Evolutionary conservation across 148 eudicot genomes (phyloP), one percentile per base, ranked within the genome.

Genomic region (Nepenthes gracilis): DNA sequence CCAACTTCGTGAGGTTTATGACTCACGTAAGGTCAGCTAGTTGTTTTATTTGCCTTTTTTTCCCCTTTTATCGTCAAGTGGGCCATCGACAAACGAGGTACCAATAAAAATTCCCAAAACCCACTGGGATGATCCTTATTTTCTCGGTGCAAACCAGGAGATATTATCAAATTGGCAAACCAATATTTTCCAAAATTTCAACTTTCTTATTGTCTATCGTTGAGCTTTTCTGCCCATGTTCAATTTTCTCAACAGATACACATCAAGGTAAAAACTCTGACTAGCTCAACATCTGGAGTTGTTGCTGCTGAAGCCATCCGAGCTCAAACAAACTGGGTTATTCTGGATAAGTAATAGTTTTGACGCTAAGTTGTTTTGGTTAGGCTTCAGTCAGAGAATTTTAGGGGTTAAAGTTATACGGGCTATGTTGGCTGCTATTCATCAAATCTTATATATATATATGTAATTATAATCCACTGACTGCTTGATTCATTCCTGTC

Each of bases 291-390:
- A 63, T 54, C 64, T 43, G 95, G 90, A 68, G 82, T 75, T 12
- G 84, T 87, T 64, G 90, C 85, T 23, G 82, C 84, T 67, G 95
- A 87, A 82, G 85, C 88, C 53, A 76, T 63, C 79, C 78, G 57
- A 73, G 64, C 77, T 64, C 77, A 60, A 59, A 68, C 90, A 14
- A 79, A 75, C 70, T 87, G 95, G 95, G 79, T 84, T 50, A 66
- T 87, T 70, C 74, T 87, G 68, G 95, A 87, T 64, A 87, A 75
- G 95, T 87, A 87, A 84, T 69, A 36, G 9, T 55, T 33, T 2
- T 55, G 36, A 10, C 33, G 57, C 36, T 55, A 55, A 33, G 36
- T 55, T 33, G 58, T 35, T 55, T 55, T 35, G 43, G 45, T 58
- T 43, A 48, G 32, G 33, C 60, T 54, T 49, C 53, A 6, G 11